Conservation (phyloP, 192 early-diverging fungal genomes). For the Coemansia furcata region DNA sequence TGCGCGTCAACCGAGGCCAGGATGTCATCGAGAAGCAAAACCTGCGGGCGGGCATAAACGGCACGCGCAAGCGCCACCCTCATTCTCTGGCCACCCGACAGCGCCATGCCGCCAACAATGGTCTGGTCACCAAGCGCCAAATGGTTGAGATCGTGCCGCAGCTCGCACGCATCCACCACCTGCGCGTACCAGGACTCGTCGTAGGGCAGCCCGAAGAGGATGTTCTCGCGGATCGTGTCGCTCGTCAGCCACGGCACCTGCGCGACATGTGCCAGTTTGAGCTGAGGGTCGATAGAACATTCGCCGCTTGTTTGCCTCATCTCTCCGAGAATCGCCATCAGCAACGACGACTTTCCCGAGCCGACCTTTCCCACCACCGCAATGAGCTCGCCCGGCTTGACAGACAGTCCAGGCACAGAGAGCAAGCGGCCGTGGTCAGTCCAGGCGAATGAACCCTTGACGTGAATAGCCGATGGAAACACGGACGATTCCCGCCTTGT, state of each 20-base stretch:
- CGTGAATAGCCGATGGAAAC: not conserved
- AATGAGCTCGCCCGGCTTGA: constrained; percentile 55
- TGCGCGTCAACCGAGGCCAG: constrained; percentile 64
- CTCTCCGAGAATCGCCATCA: constrained; percentile 79
- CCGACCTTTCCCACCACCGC: constrained; percentile 82
- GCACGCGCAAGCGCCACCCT: constrained; percentile 68
- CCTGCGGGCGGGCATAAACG: constrained; percentile 66
- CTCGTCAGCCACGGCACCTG: constrained; percentile 52
- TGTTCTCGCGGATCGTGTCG: constrained; percentile 47
- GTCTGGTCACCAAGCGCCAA: constrained; percentile 46
- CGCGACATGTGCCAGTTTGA: constrained; percentile 15
- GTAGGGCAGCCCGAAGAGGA: constrained; percentile 30
- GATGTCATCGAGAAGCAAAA: constrained; percentile 72
- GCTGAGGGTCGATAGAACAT: not conserved
- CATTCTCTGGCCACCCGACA: constrained; percentile 65
- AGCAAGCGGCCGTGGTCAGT: not conserved
- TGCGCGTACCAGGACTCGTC: constrained; percentile 25
- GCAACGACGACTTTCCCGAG: constrained; percentile 78
- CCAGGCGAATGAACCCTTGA: constrained; percentile 13
- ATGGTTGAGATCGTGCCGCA: constrained; percentile 24
- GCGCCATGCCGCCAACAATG: constrained; percentile 55
- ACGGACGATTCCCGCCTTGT: not conserved
- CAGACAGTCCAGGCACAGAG: not conserved
- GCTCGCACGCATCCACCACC: constrained; percentile 25
- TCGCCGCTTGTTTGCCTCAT: constrained; percentile 23